phyloP scores from a whole-genome alignment of 1,139 yeast species.

The Taphrina confusa region DNA sequence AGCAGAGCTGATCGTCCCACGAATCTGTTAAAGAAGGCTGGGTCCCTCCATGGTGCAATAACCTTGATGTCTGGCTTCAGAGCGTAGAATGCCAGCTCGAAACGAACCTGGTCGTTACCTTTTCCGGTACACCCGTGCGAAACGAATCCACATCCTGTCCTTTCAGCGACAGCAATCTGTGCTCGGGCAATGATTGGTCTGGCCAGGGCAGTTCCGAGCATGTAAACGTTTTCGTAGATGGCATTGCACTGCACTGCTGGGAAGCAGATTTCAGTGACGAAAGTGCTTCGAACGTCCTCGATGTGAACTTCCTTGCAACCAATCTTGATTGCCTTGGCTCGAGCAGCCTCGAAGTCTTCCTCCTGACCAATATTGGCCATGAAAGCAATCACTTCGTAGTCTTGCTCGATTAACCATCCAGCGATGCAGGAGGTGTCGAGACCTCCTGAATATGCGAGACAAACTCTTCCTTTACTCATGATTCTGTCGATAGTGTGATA shows the following conservation, averaged over 20 bases:
- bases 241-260: slow-evolving; percentile 98
- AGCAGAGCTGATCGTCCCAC: slow-evolving; percentile 96
- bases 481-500: neutral
- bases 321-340: slow-evolving; percentile 89
- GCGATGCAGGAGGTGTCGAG: slow-evolving; percentile 95
- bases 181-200: slow-evolving; percentile 99
- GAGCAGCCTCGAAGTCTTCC: slow-evolving; percentile 97
- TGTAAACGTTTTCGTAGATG: slow-evolving; percentile 92
- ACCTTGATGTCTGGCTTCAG: slow-evolving; percentile 94
- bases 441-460: slow-evolving; percentile 99
- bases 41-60: slow-evolving; percentile 99
- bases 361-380: slow-evolving; percentile 51
- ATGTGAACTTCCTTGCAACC: slow-evolving; percentile 96
- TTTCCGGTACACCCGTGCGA: slow-evolving; percentile 99
- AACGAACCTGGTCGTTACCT: slow-evolving; percentile 98
- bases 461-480: slow-evolving; percentile 34
- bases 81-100: slow-evolving; percentile 94
- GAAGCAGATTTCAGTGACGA: slow-evolving; percentile 81
- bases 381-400: slow-evolving; percentile 96
- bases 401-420: slow-evolving; percentile 97
- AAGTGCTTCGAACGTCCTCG: slow-evolving; percentile 92
- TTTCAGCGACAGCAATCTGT: slow-evolving; percentile 93
- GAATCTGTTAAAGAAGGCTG: slow-evolving; percentile 87
- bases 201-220: slow-evolving; percentile 94
- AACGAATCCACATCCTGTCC: slow-evolving; percentile 97